Evolutionary conservation across 2,329 filamentous ascomycete genomes (phyloP).

Genomic region (Alternaria angustiovoidea): DNA sequence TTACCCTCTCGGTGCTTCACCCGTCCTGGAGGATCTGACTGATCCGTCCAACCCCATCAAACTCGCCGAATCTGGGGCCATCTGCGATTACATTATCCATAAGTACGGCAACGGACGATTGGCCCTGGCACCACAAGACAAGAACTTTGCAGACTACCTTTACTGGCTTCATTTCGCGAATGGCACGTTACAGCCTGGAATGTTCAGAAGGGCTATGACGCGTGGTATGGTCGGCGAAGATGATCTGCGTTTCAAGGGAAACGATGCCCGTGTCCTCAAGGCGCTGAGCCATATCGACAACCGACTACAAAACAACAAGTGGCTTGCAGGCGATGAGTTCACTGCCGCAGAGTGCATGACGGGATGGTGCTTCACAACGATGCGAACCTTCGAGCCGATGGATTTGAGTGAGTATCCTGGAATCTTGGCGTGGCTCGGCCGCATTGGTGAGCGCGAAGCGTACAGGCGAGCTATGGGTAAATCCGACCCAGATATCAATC

Average conservation of each 20-base stretch:
- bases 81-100: constrained; percentile 68
- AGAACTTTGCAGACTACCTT: constrained; percentile 66
- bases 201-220: constrained; percentile 42
- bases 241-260: constrained; percentile 48
- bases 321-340: constrained; percentile 68
- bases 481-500: constrained; percentile 59
- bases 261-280: constrained; percentile 47
- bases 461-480: constrained; percentile 62
- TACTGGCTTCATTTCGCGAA: constrained; percentile 70
- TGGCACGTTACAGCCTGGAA: constrained; percentile 49
- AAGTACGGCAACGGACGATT: constrained; percentile 60
- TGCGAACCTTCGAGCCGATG: constrained; percentile 62
- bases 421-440: constrained; percentile 41
- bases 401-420: constrained; percentile 45
- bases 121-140: constrained; percentile 54
- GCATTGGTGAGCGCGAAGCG: constrained; percentile 36
- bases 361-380: constrained; percentile 68
- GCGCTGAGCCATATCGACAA: constrained; percentile 59
- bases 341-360: constrained; percentile 73
- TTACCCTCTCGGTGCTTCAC: constrained; percentile 62
- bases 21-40: constrained; percentile 65
- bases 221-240: constrained; percentile 41
- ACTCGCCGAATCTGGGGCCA: constrained; percentile 68
- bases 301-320: constrained; percentile 58
- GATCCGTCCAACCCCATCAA: constrained; percentile 56